A percentile compares a stretch with the other conserved stretches of the same genome.
Conservation (phyloP, 768 basidiomycete genomes). For the Exsudoporus frostii region DNA sequence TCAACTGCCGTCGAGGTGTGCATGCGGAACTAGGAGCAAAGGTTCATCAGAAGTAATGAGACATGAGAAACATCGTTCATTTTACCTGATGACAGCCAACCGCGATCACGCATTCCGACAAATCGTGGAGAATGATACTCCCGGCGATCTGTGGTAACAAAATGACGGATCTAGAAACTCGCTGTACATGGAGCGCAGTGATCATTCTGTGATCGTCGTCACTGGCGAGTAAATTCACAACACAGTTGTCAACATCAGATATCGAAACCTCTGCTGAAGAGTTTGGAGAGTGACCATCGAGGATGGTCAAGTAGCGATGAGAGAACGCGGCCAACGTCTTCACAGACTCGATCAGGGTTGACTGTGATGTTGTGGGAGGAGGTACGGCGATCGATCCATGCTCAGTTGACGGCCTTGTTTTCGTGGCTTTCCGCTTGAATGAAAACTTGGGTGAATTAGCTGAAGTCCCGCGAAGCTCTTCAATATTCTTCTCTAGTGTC, state of each 20-base stretch:
- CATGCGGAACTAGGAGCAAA: constrained; percentile 71
- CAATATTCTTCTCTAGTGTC: constrained; percentile 52
- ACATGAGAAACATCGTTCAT: neutral
- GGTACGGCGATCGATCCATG: neutral
- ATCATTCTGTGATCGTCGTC: constrained; percentile 6
- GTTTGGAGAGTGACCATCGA: constrained; percentile 35
- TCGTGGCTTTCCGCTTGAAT: constrained; percentile 53
- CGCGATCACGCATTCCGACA: constrained; percentile 60
- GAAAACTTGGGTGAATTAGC: constrained; percentile 60
- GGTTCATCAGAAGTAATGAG: neutral
- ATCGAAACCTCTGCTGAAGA: constrained; percentile 52
- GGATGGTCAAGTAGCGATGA: constrained; percentile 42
- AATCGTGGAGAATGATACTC: constrained; percentile 68
- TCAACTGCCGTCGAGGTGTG: constrained; percentile 65
- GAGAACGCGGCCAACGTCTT: constrained; percentile 44
- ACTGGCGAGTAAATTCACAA: constrained; percentile 60
- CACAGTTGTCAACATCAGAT: constrained; percentile 60
- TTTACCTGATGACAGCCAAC: constrained; percentile 79
- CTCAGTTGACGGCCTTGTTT: constrained; percentile 14
- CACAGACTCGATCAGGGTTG: constrained; percentile 26
- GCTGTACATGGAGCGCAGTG: constrained; percentile 38
- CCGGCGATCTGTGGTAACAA: constrained; percentile 64
- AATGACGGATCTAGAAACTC: constrained; percentile 57
- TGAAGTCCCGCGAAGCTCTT: constrained; percentile 45
- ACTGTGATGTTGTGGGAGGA: neutral